phyloP scores from a whole-genome alignment of 2,329 filamentous ascomycete species.

The Decorospora gaudefroyi region DNA sequence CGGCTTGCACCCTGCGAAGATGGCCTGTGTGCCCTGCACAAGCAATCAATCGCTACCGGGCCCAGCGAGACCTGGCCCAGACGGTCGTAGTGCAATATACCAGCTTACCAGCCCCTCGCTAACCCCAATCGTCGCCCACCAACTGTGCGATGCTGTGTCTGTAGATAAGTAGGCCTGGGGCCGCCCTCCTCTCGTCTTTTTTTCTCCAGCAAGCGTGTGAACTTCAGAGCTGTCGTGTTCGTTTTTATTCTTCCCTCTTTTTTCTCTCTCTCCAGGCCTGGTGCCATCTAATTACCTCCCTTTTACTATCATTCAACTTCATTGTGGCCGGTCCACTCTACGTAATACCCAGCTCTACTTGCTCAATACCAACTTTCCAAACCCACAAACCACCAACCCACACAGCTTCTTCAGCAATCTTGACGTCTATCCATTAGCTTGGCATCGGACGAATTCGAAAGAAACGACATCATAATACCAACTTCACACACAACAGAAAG shows the following conservation, averaged over 20 bases:
- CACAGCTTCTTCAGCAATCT: conserved; percentile 45
- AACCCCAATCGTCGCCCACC: conserved; percentile 27
- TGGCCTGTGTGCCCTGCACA: conserved; percentile 35
- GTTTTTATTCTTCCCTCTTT: conserved; percentile 49
- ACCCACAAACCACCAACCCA: conserved; percentile 22
- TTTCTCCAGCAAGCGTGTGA: conserved; percentile 59
- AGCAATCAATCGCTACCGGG: conserved; percentile 42
- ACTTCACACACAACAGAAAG: conserved; percentile 26
- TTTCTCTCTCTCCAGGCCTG: conserved; percentile 52
- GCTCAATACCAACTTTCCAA: conserved; percentile 47
- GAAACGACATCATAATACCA: conserved; percentile 35
- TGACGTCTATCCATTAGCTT: conserved; percentile 47
- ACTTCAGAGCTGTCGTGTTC: conserved; percentile 56
- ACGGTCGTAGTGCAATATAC: conserved; percentile 35
- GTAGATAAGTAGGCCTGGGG: conserved; percentile 42
- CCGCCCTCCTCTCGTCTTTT: conserved; percentile 41
- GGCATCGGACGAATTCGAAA: conserved; percentile 39
- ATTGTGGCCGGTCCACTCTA: conserved; percentile 52
- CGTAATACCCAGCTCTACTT: conserved; percentile 56
- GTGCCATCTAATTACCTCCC: conserved; percentile 49
- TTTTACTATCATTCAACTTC: conserved; percentile 46
- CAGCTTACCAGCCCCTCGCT: conserved; percentile 28
- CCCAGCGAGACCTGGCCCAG: conserved; percentile 33
- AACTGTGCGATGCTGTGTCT: conserved; percentile 30
- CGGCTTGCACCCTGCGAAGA: conserved; percentile 38